phyloP scores from a whole-genome alignment of 2,329 filamentous ascomycete genomes.

The Cladosporium sp. region DNA sequence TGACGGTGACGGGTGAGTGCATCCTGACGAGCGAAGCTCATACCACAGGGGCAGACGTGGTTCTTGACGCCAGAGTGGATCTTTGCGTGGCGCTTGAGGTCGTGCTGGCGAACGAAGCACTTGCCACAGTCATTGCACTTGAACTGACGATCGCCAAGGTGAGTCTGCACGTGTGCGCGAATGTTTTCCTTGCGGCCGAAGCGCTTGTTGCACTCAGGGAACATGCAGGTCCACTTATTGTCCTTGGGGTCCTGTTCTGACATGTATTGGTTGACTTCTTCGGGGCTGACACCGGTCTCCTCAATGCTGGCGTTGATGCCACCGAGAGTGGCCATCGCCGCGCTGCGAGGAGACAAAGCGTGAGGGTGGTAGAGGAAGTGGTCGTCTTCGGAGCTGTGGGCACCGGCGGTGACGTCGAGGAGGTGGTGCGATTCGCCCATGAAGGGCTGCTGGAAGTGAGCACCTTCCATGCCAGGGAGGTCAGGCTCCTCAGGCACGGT shows the following conservation, averaged over 20 bases:
- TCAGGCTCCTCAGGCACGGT: conserved; percentile 40
- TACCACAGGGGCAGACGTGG: conserved; percentile 91
- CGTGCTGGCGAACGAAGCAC: conserved; percentile 95
- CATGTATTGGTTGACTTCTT: conserved; percentile 63
- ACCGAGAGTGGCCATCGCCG: conserved; percentile 50
- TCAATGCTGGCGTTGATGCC: conserved; percentile 64
- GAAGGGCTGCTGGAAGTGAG: conserved; percentile 27
- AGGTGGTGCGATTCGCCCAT: conserved; percentile 33
- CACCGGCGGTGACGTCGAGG: conserved; percentile 29
- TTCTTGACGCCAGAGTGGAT: conserved; percentile 97
- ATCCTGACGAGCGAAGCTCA: conserved; percentile 92
- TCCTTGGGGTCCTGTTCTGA: conserved; percentile 48
- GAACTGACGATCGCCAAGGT: conserved; percentile 94
- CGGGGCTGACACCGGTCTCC: conserved; percentile 81
- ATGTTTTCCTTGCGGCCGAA: conserved; percentile 99
- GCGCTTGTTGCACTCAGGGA: conserved; percentile 76
- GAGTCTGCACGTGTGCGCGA: conserved; percentile 96
- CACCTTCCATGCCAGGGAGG: conserved; percentile 30
- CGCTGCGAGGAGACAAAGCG: conserved; percentile 38
- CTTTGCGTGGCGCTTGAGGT: conserved; percentile 95
- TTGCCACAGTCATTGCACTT: conserved; percentile 91
- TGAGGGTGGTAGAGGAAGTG: conserved; percentile 22
- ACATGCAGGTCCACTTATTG: conserved; percentile 53
- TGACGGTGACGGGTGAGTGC: conserved; percentile 92
- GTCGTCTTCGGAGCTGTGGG: conserved; percentile 21